phyloP scores from a whole-genome alignment of 805 yeast genomes.

The Wickerhamiella azyma region DNA sequence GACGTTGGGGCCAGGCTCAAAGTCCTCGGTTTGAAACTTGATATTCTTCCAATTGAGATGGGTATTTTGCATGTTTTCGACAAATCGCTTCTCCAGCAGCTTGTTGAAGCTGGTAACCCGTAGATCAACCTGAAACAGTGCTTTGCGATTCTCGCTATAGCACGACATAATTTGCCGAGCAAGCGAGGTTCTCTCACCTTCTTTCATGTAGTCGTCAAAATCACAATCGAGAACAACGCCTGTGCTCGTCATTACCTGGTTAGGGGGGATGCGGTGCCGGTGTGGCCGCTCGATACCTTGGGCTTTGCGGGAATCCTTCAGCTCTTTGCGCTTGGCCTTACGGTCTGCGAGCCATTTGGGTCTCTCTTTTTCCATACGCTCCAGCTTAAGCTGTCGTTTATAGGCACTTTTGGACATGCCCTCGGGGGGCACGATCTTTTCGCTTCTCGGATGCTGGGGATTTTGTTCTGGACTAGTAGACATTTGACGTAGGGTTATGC shows the following conservation, averaged over 20 bases:
- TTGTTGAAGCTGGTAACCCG: constrained; percentile 53
- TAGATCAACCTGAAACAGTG: constrained; percentile 44
- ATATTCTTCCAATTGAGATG: constrained; percentile 59
- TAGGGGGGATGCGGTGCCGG: constrained; percentile 7
- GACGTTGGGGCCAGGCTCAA: constrained; percentile 25
- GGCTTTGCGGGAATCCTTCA: constrained; percentile 22
- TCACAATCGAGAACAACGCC: constrained; percentile 68
- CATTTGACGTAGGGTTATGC: background rate
- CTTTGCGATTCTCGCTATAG: constrained; percentile 62
- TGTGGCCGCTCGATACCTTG: constrained; percentile 12
- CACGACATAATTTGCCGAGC: constrained; percentile 70
- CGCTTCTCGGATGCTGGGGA: background rate
- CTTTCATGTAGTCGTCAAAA: constrained; percentile 81
- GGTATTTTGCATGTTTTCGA: constrained; percentile 39
- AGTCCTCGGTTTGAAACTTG: constrained; percentile 32
- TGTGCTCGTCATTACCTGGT: constrained; percentile 8
- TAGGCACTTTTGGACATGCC: constrained; percentile 82
- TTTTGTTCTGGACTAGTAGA: background rate
- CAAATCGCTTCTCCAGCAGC: constrained; percentile 53
- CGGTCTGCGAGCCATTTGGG: constrained; percentile 42
- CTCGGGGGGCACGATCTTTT: constrained; percentile 41
- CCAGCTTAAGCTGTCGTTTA: constrained; percentile 53
- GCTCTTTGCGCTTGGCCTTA: constrained; percentile 40
- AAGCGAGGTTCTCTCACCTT: constrained; percentile 53
- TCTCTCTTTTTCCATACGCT: constrained; percentile 49